Conservation (phyloP, 139 green algal species). For the Chlorella sp. region DNA sequence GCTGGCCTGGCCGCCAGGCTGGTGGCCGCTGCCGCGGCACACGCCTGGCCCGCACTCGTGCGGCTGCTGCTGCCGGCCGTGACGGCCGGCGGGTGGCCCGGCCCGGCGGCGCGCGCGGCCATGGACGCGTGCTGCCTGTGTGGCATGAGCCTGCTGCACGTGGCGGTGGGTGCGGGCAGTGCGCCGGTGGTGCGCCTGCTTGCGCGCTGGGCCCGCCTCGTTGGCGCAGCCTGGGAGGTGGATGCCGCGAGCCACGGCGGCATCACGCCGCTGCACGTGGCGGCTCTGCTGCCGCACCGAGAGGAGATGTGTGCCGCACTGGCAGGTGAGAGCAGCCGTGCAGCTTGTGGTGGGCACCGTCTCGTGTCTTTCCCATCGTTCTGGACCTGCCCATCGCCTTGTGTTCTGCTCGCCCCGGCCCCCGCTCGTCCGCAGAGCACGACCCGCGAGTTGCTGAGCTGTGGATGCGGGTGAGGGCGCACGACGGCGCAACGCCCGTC, state of each 20-base stretch:
- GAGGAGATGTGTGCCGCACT: slow-evolving; percentile 2
- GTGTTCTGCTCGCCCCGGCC: no score
- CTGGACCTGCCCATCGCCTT: no score
- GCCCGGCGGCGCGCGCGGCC: no score
- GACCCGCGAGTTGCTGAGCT: slow-evolving; percentile 14
- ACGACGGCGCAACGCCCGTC: slow-evolving; percentile 23
- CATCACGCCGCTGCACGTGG: slow-evolving; percentile 46
- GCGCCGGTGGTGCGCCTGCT: slow-evolving; percentile 24
- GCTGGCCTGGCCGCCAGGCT: not conserved
- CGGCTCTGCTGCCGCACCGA: slow-evolving; percentile 31
- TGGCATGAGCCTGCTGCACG: slow-evolving; percentile 30
- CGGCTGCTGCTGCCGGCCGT: slow-evolving; percentile 30
- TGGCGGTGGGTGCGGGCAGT: slow-evolving; percentile 35
- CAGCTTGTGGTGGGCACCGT: no score
- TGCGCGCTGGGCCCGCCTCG: slow-evolving; percentile 5
- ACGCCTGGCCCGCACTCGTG: slow-evolving; percentile 31
- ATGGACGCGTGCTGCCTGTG: slow-evolving; percentile 6
- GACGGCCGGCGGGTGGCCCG: no score
- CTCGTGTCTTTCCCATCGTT: no score
- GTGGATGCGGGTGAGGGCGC: slow-evolving; percentile 4
- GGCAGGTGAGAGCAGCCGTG: no score
- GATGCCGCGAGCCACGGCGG: slow-evolving; percentile 3
- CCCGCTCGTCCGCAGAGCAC: no score
- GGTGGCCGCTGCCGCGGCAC: not conserved
- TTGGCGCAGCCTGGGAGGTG: slow-evolving; percentile 10